Conservation (phyloP, 306 rosid genomes). For the Crataegus laevigata region DNA sequence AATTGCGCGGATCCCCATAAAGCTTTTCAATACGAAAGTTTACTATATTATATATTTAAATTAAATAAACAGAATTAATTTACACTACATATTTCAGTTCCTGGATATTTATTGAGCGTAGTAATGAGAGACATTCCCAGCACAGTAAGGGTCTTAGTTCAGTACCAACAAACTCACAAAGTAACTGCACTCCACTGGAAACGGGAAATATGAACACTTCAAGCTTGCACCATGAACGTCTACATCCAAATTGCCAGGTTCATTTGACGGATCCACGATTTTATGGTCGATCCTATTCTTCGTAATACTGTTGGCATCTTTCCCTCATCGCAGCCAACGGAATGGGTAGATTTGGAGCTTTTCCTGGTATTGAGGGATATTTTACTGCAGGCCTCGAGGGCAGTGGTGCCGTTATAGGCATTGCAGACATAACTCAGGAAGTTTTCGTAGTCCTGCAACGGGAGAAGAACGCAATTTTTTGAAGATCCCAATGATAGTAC, state of each 20-base stretch:
- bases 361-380: conserved; percentile 18
- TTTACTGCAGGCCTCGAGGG: conserved; percentile 38
- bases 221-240: not conserved
- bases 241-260: conserved; percentile 24
- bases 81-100: not conserved
- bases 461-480: conserved; percentile 1
- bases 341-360: conserved; percentile 13
- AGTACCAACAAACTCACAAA: not conserved
- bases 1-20: not conserved
- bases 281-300: conserved; percentile 32
- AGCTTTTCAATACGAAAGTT: not conserved
- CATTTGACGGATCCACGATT: conserved; percentile 34
- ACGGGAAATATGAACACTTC: not conserved
- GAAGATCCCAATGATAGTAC: not conserved
- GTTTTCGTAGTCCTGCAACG: conserved; percentile 66
- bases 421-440: conserved; percentile 60
- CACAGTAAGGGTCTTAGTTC: not conserved
- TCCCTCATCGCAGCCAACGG: conserved; percentile 24
- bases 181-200: not conserved
- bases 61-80: not conserved
- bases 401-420: conserved; percentile 51
- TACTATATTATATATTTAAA: not conserved
- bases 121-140: not conserved
- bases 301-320: conserved; percentile 15
- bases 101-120: not conserved